These are phyloP conservation scores for Scenedesmus sp. DNA, from an alignment of 163 green algal species.

Conservation along the genomic window DNA sequence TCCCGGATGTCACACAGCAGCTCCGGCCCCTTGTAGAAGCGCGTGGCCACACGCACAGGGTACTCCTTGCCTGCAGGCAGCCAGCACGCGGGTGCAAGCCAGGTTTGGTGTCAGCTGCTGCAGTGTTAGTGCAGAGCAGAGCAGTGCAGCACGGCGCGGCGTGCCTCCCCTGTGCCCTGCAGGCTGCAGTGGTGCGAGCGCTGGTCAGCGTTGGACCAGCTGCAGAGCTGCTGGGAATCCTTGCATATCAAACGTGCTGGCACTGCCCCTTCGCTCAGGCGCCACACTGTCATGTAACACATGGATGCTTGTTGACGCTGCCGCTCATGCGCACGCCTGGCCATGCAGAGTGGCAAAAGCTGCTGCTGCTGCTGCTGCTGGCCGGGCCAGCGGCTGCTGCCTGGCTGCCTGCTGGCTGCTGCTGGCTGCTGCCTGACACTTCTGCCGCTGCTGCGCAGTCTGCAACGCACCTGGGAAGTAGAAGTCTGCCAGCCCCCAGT, in stretches of 20 bases:
- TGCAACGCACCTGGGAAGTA: constrained; percentile 78
- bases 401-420: too few species aligned
- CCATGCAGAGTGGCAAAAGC: too few species aligned
- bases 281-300: background rate
- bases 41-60: constrained; percentile 84
- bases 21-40: constrained; percentile 94
- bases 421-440: background rate
- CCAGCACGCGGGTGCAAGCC: background rate
- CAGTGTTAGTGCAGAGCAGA: too few species aligned
- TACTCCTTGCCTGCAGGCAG: constrained; percentile 79
- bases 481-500: constrained; percentile 93
- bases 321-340: background rate
- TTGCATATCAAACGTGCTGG: too few species aligned
- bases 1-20: constrained; percentile 99
- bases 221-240: too few species aligned
- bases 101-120: too few species aligned
- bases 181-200: too few species aligned
- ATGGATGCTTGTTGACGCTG: background rate
- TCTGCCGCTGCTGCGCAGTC: background rate
- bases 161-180: background rate
- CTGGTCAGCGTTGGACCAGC: too few species aligned
- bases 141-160: background rate
- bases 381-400: too few species aligned
- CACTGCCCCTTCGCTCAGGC: background rate
- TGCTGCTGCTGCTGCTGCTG: constrained; percentile 16